Conservation (phyloP, 441 rosid species). For the Brassica hybrid region DNA sequence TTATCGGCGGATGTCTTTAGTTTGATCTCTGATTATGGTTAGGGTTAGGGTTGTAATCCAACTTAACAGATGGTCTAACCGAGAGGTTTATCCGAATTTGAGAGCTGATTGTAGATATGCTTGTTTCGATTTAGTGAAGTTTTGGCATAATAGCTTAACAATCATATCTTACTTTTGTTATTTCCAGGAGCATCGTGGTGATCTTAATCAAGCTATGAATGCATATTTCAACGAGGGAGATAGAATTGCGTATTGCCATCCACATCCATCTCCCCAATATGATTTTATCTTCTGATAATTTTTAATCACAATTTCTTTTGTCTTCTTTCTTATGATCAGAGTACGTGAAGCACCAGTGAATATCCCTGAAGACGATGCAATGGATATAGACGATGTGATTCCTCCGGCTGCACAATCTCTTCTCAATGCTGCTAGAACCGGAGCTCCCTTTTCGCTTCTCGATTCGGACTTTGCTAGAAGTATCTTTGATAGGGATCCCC, state of each 20-base stretch:
- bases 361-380: constrained; percentile 61
- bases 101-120: not conserved
- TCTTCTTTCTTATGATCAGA: constrained; percentile 40
- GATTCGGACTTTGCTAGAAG: constrained; percentile 55
- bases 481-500: constrained; percentile 52
- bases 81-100: constrained; percentile 14
- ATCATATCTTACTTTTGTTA: not conserved
- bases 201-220: constrained; percentile 94
- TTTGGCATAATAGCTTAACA: not conserved
- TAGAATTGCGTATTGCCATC: constrained; percentile 57
- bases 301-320: not conserved
- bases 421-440: constrained; percentile 46
- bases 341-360: constrained; percentile 46
- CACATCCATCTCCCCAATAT: constrained; percentile 4
- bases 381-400: constrained; percentile 88
- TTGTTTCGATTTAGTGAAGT: not conserved
- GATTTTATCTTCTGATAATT: not conserved
- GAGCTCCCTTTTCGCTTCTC: constrained; percentile 54
- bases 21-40: not conserved
- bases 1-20: constrained; percentile 18
- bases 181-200: constrained; percentile 82
- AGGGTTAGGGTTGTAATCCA: constrained; percentile 2
- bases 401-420: constrained; percentile 51
- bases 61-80: not conserved
- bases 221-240: constrained; percentile 91